A percentile compares a stretch with the other conserved stretches of the same genome.
Evolutionary conservation across 371 early-diverging fungal genomes (phyloP).

Genomic region (Dichotomocladium elegans): DNA sequence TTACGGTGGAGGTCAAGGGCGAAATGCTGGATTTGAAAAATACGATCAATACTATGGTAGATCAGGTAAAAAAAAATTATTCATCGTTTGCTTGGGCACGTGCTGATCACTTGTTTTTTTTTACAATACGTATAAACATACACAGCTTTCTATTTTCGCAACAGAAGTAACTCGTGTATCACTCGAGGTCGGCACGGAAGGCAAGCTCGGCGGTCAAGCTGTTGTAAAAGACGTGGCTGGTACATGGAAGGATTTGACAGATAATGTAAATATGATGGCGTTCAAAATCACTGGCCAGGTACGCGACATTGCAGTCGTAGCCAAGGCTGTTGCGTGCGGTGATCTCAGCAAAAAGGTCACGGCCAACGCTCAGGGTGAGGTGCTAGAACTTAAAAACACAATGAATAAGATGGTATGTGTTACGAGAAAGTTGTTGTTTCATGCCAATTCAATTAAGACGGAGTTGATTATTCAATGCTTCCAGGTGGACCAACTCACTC

Average conservation of each 20-base stretch:
- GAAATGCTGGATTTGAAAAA: constrained; percentile 50
- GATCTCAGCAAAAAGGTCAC: constrained; percentile 44
- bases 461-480: background rate
- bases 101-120: background rate
- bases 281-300: constrained; percentile 58
- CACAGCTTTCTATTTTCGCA: constrained; percentile 40
- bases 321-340: constrained; percentile 52
- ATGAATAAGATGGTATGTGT: constrained; percentile 44
- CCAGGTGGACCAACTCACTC: constrained; percentile 32
- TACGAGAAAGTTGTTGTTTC: background rate
- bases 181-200: constrained; percentile 63
- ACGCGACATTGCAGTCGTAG: constrained; percentile 51
- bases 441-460: background rate
- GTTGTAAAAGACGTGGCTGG: constrained; percentile 49
- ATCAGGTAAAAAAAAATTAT: constrained; percentile 41
- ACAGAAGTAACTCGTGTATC: constrained; percentile 63
- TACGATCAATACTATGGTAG: constrained; percentile 54
- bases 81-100: background rate
- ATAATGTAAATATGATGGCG: constrained; percentile 61
- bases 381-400: constrained; percentile 37
- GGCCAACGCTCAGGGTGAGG: constrained; percentile 38
- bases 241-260: constrained; percentile 62
- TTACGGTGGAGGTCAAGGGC: constrained; percentile 38
- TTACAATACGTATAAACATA: background rate
- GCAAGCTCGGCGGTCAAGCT: constrained; percentile 62